Conservation (phyloP, 2,329 filamentous ascomycete species). For the Colletotrichum neosansevieriae region DNA sequence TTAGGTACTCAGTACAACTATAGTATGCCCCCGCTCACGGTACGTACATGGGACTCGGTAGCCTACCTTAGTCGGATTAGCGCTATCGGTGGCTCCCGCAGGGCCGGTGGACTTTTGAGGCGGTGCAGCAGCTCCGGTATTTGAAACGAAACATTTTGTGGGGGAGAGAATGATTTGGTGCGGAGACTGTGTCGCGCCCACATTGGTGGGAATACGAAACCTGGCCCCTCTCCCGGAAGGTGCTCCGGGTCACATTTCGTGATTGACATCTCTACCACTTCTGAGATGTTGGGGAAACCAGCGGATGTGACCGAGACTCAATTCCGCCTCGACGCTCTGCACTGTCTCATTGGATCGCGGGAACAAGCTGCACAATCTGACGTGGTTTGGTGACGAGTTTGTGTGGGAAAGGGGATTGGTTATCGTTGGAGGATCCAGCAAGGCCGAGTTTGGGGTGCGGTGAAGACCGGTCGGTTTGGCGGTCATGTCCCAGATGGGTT, state of each 20-base stretch:
- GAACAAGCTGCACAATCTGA: not conserved
- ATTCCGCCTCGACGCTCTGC: not conserved
- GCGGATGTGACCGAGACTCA: conserved; percentile 32
- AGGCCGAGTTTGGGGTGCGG: conserved; percentile 2
- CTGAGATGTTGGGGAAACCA: not conserved
- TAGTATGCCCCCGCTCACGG: not conserved
- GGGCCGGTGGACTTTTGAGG: conserved; percentile 1
- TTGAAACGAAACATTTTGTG: conserved; percentile 36
- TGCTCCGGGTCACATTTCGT: conserved; percentile 14
- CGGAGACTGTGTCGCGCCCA: conserved; percentile 1
- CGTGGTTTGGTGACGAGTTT: conserved; percentile 9
- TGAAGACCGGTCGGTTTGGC: conserved; percentile 6
- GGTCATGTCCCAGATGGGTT: conserved; percentile 12
- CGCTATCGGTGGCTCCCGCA: conserved; percentile 1
- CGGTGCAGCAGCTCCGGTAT: conserved; percentile 14
- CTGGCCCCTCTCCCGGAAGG: conserved; percentile 15
- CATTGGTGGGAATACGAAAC: conserved; percentile 33
- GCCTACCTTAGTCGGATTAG: not conserved
- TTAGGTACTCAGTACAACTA: too few relatives aligned
- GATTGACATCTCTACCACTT: not conserved
- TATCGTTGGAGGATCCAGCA: conserved; percentile 24
- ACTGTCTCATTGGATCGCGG: not conserved
- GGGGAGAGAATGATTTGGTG: not conserved
- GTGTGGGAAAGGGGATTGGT: conserved; percentile 25
- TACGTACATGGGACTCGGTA: not conserved